phyloP scores from a whole-genome alignment of 495 filamentous ascomycete species.

The Hyaloscypha finlandica region DNA sequence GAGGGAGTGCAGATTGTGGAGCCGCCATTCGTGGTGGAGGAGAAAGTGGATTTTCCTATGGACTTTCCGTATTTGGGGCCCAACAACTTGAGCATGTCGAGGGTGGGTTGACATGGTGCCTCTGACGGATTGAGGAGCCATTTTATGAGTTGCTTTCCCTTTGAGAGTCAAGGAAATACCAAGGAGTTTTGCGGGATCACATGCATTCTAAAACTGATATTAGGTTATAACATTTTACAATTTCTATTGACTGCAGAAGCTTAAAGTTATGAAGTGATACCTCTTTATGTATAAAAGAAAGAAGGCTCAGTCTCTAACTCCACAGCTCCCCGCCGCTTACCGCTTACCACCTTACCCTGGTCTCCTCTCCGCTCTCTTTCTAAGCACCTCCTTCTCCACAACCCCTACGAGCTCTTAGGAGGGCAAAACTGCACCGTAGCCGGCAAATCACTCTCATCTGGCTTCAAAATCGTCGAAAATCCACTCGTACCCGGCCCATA shows the following conservation, averaged over 20 bases:
- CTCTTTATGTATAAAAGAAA: no score
- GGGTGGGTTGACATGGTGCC: background rate
- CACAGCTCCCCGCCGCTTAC: background rate
- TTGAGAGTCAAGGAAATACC: no score
- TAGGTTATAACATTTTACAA: no score
- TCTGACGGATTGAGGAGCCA: background rate
- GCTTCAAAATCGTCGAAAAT: constrained; percentile 66
- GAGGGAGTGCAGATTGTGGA: background rate
- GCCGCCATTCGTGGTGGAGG: background rate
- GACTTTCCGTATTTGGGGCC: background rate
- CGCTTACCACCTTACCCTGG: no score
- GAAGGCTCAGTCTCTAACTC: background rate
- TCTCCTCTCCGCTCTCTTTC: no score
- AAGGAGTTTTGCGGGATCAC: no score
- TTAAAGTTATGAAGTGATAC: background rate
- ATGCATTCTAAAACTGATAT: no score
- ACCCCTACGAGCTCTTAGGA: no score
- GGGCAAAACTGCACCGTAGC: no score
- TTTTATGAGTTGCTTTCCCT: no score
- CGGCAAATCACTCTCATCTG: no score
- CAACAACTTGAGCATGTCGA: background rate
- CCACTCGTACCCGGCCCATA: constrained; percentile 26
- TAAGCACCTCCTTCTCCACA: no score
- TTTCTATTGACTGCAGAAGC: background rate
- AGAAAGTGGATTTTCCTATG: background rate